Percentiles rank a stretch among this genome's conserved stretches.
Conservation (phyloP, 2,329 filamentous ascomycete genomes). For the Fusarium guadeloupense region DNA sequence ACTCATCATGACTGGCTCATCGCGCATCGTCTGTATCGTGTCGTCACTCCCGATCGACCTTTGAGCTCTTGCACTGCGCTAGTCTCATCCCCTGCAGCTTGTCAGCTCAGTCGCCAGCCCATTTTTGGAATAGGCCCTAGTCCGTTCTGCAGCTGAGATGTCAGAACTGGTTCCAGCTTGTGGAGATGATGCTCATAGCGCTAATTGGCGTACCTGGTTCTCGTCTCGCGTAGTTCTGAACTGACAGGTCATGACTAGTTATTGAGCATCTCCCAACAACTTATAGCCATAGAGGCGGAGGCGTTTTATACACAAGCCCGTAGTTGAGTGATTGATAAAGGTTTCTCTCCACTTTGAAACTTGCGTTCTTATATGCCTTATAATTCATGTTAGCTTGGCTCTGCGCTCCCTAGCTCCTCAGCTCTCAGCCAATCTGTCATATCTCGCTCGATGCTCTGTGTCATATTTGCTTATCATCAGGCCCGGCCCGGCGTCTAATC, state of each 20-base stretch:
- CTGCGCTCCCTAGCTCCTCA: background rate
- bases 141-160: slow-evolving; percentile 6
- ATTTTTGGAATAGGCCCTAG: slow-evolving; percentile 16
- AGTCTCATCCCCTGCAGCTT: slow-evolving; percentile 28
- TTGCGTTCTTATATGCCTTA: too few relatives aligned
- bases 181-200: slow-evolving; percentile 25
- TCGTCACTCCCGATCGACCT: slow-evolving; percentile 25
- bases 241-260: too few relatives aligned
- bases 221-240: slow-evolving; percentile 7
- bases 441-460: background rate
- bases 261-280: slow-evolving; percentile 20
- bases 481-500: slow-evolving; percentile 17
- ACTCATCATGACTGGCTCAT: slow-evolving; percentile 13
- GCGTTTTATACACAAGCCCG: background rate
- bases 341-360: too few relatives aligned
- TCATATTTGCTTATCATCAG: background rate
- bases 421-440: background rate
- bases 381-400: too few relatives aligned
- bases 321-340: too few relatives aligned
- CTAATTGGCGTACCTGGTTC: slow-evolving; percentile 26
- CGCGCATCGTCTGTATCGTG: slow-evolving; percentile 8
- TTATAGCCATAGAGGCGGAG: too few relatives aligned
- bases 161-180: slow-evolving; percentile 7
- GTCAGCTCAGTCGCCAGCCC: slow-evolving; percentile 22
- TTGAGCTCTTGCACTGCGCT: slow-evolving; percentile 16